Conservation (phyloP, 345 rosid species). For the Eucalyptus albens region DNA sequence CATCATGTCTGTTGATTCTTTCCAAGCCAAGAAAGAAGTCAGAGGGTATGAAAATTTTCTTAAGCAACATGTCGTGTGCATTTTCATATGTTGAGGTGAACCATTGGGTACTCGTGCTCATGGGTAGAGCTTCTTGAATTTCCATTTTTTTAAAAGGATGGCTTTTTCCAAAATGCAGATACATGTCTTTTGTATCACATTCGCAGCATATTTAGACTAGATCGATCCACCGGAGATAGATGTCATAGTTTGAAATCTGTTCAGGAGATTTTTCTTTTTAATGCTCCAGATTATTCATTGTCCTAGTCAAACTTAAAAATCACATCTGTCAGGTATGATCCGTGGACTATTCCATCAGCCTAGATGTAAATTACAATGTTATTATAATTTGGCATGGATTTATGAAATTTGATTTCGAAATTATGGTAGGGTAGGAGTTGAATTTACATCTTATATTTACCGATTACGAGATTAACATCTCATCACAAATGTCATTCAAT, state of each 20-base stretch:
- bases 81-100: not conserved
- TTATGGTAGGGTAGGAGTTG: not conserved
- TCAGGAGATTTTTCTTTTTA: not conserved
- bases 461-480: not conserved
- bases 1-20: not conserved
- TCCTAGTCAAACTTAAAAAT: not conserved
- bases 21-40: not conserved
- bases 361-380: not conserved
- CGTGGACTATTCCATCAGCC: not conserved
- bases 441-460: not conserved
- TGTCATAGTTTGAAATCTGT: not conserved
- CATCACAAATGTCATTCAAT: not conserved
- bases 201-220: not conserved
- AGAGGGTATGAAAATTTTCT: not conserved
- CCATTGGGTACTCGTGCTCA: not conserved
- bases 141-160: not conserved
- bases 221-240: not conserved
- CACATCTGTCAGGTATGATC: not conserved
- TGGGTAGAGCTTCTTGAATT: not conserved
- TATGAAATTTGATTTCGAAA: not conserved
- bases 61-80: not conserved
- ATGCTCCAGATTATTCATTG: not conserved
- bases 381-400: not conserved
- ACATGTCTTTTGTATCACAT: not conserved
- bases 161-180: not conserved